phyloP scores from a whole-genome alignment of 257 asterid species.

The Solanum peruvianum region DNA sequence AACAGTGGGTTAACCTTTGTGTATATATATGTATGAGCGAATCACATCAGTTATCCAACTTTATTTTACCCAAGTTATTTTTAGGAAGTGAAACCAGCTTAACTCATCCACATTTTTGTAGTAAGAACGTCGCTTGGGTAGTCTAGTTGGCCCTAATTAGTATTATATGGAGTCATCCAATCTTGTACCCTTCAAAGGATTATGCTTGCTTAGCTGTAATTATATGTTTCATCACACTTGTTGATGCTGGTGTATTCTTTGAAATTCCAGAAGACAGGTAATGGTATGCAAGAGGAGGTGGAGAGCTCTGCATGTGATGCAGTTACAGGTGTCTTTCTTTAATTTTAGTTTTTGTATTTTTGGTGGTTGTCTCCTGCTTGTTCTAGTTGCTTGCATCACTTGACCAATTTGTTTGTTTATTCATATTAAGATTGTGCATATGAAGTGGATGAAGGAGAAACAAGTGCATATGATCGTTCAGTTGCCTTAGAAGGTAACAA shows the following conservation, averaged over 20 bases:
- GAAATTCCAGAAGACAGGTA: conserved; percentile 45
- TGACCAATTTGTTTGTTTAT: conserved; percentile 6
- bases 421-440: conserved; percentile 49
- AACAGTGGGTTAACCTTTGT: neutral
- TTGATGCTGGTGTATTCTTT: neutral
- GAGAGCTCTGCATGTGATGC: conserved; percentile 68
- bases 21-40: neutral
- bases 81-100: neutral
- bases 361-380: conserved; percentile 1
- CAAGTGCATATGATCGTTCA: conserved; percentile 44
- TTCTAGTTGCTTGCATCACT: conserved; percentile 5
- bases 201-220: neutral
- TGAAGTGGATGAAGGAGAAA: conserved; percentile 80
- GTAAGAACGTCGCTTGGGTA: neutral
- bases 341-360: neutral
- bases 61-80: neutral
- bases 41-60: neutral
- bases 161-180: neutral
- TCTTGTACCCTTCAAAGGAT: neutral
- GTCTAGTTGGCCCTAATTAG: neutral
- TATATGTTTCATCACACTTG: neutral
- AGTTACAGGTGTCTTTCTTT: conserved; percentile 40
- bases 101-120: neutral
- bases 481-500: conserved; percentile 43
- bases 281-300: conserved; percentile 59